Evolutionary conservation across 2,329 filamentous ascomycete species (phyloP).

Genomic region (Aspergillus ruber): DNA sequence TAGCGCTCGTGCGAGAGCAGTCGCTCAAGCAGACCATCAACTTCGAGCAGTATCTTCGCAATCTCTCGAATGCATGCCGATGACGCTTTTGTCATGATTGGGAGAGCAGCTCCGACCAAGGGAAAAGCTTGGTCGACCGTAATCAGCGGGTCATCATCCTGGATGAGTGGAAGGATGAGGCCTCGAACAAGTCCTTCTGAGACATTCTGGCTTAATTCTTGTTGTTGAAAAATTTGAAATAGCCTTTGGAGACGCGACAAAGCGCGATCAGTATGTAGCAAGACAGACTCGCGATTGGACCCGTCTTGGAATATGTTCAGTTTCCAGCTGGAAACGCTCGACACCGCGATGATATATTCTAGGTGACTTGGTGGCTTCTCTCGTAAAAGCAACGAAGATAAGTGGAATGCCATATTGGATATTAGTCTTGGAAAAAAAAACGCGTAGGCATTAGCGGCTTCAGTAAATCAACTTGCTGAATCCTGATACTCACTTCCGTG

Average conservation of each 20-base stretch:
- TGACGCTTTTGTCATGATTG: constrained; percentile 3
- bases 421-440: neutral
- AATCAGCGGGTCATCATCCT: constrained; percentile 1
- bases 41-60: neutral
- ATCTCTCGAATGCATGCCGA: constrained; percentile 2
- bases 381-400: neutral
- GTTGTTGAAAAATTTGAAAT: constrained; percentile 4
- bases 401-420: neutral
- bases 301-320: neutral
- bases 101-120: constrained; percentile 7
- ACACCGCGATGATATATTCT: neutral
- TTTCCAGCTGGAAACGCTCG: neutral
- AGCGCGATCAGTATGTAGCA: neutral
- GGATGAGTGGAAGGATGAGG: constrained; percentile 5
- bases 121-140: constrained; percentile 1
- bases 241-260: constrained; percentile 7
- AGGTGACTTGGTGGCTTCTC: neutral
- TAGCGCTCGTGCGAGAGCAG: constrained; percentile 6
- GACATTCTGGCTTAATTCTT: constrained; percentile 1
- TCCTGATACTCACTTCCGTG: too few species aligned
- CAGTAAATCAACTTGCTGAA: too few species aligned
- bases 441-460: too few species aligned
- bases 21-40: constrained; percentile 4
- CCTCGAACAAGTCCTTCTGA: constrained; percentile 6
- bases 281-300: neutral